Evolutionary conservation across 441 rosid genomes (phyloP).

Genomic region (Metrosideros polymorpha): DNA sequence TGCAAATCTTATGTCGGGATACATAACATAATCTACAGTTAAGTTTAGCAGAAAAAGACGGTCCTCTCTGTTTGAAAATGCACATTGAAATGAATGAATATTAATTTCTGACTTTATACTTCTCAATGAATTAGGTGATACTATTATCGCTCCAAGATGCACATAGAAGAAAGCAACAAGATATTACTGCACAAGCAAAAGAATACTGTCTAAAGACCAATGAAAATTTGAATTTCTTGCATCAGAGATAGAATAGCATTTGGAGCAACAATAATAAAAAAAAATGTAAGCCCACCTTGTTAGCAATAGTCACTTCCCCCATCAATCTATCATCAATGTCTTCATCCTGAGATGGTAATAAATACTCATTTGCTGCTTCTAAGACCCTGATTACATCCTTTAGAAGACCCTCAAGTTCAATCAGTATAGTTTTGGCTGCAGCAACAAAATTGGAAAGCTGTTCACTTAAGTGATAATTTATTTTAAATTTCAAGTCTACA

Average conservation of each 20-base stretch:
- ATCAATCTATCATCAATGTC: conserved; percentile 17
- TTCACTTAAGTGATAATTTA: neutral
- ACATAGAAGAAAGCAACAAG: neutral
- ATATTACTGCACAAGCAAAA: neutral
- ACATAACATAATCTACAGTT: neutral
- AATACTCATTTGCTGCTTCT: conserved; percentile 21
- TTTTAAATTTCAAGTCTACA: neutral
- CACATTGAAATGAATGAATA: neutral
- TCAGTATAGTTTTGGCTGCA: conserved; percentile 50
- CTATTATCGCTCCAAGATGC: neutral
- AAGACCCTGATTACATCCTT: conserved; percentile 30
- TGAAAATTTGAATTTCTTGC: neutral
- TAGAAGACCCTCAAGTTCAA: conserved; percentile 38
- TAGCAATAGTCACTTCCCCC: conserved; percentile 13
- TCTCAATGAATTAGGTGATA: neutral
- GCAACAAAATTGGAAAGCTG: neutral
- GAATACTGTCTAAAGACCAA: neutral
- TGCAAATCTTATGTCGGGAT: neutral
- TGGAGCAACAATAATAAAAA: neutral
- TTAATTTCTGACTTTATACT: neutral
- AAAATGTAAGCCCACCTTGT: conserved; percentile 8
- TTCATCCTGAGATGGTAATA: conserved; percentile 12
- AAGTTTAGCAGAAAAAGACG: neutral
- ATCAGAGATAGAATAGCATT: neutral
- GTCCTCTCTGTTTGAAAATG: neutral